A percentile compares a stretch with the other conserved stretches of the same genome.
Evolutionary conservation across 495 filamentous ascomycete species (phyloP).

Genomic region (Emericellopsis terricola): DNA sequence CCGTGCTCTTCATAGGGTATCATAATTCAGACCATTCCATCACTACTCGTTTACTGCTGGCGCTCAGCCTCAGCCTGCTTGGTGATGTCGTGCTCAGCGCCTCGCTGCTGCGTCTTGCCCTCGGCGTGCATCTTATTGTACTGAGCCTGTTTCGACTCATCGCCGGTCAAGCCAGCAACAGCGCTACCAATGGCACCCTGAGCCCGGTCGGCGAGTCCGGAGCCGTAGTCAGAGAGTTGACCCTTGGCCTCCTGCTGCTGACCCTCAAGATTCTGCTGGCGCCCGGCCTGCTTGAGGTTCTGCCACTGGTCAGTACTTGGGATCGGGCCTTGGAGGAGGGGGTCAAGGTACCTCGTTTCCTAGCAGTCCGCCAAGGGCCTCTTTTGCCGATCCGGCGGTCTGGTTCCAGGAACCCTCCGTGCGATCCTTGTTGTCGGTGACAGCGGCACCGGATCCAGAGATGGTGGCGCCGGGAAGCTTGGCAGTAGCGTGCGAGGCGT

Average conservation of each 20-base stretch:
- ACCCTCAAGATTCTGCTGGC: slow-evolving; percentile 62
- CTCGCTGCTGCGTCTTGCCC: slow-evolving; percentile 73
- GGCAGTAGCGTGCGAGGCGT: slow-evolving; percentile 51
- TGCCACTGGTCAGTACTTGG: slow-evolving; percentile 5
- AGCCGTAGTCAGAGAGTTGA: slow-evolving; percentile 58
- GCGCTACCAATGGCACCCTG: slow-evolving; percentile 52
- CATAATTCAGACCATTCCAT: neutral
- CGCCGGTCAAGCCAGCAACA: slow-evolving; percentile 52
- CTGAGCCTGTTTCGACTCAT: slow-evolving; percentile 39
- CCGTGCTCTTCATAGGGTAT: no score
- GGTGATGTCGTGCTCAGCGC: slow-evolving; percentile 66
- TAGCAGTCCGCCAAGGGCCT: slow-evolving; percentile 54
- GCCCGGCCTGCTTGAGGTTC: slow-evolving; percentile 52
- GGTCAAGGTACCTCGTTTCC: slow-evolving; percentile 42
- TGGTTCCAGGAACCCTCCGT: slow-evolving; percentile 65
- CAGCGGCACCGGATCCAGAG: slow-evolving; percentile 49
- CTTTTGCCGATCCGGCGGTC: slow-evolving; percentile 71
- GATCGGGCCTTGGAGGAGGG: neutral
- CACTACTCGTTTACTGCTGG: neutral
- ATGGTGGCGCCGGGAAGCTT: slow-evolving; percentile 53
- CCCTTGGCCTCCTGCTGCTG: slow-evolving; percentile 71
- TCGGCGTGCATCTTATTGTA: slow-evolving; percentile 54
- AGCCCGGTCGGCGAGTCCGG: slow-evolving; percentile 54
- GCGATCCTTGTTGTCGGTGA: slow-evolving; percentile 57
- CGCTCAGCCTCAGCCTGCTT: slow-evolving; percentile 37